Conservation (phyloP, 2,329 filamentous ascomycete genomes). For the Alternaria brassicae region DNA sequence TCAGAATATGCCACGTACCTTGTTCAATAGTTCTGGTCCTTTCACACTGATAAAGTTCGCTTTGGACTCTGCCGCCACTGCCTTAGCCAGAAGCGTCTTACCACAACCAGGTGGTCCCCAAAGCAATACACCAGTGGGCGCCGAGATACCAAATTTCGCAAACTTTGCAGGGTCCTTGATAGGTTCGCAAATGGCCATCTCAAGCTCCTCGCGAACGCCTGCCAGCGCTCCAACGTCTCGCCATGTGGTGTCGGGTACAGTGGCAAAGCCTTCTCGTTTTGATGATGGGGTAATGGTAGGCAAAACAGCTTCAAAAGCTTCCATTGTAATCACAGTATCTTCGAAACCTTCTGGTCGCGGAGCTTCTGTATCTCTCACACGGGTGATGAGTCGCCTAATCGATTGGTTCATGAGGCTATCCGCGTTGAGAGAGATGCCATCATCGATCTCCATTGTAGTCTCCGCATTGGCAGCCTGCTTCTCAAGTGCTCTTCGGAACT, state of each 20-base stretch:
- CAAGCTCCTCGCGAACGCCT: conserved; percentile 79
- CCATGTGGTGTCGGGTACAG: conserved; percentile 93
- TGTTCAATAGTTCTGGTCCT: conserved; percentile 94
- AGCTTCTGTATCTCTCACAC: conserved; percentile 57
- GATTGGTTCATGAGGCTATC: conserved; percentile 30
- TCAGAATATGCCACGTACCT: conserved; percentile 52
- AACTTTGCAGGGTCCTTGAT: conserved; percentile 85
- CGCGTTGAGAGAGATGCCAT: conserved; percentile 21
- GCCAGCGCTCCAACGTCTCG: conserved; percentile 85
- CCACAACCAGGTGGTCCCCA: conserved; percentile 98
- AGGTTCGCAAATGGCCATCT: conserved; percentile 85
- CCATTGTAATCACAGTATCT: conserved; percentile 65
- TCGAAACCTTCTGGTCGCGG: conserved; percentile 62
- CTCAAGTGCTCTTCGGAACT: conserved; percentile 62
- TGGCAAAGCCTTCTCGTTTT: conserved; percentile 92
- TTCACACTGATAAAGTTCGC: conserved; percentile 99
- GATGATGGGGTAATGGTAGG: conserved; percentile 79
- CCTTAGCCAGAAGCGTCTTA: conserved; percentile 95
- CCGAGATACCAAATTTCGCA: conserved; percentile 75
- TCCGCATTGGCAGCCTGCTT: conserved; percentile 45
- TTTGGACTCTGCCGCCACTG: conserved; percentile 91
- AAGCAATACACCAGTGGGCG: conserved; percentile 85
- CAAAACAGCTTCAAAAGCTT: conserved; percentile 76
- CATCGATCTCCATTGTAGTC: conserved; percentile 62
- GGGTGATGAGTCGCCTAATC: conserved; percentile 57